Percentiles rank a stretch among this genome's conserved stretches.
These are phyloP conservation scores for Croton laevigatus DNA, from an alignment of 441 rosid genomes.

Conservation along the genomic window DNA sequence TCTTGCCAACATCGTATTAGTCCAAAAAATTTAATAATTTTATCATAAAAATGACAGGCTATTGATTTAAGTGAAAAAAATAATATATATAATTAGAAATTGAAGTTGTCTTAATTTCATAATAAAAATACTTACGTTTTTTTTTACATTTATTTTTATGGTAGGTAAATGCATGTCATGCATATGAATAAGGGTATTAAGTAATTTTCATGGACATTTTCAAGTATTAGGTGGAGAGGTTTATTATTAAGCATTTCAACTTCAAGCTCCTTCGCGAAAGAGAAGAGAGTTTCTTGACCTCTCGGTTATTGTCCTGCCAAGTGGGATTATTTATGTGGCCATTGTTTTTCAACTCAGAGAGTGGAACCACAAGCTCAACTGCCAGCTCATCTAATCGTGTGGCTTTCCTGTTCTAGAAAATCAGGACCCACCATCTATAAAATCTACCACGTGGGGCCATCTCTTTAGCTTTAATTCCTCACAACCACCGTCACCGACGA, in stretches of 20 bases:
- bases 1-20: no score
- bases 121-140: not conserved
- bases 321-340: not conserved
- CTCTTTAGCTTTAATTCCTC: constrained; percentile 5
- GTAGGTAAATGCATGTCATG: not conserved
- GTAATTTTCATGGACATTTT: not conserved
- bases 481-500: constrained; percentile 42
- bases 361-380: not conserved
- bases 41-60: no score
- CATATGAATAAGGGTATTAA: not conserved
- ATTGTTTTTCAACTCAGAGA: not conserved
- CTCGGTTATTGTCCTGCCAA: constrained; percentile 1
- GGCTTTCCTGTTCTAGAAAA: not conserved
- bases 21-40: no score
- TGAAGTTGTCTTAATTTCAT: no score
- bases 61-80: no score
- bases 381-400: constrained; percentile 20
- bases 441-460: constrained; percentile 32
- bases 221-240: not conserved
- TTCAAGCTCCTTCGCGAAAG: not conserved
- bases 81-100: no score
- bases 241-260: not conserved
- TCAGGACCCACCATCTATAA: not conserved
- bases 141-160: not conserved
- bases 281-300: not conserved